Evolutionary conservation across 139 green algal genomes (phyloP).

Genomic region (Chlamydomonas incerta): DNA sequence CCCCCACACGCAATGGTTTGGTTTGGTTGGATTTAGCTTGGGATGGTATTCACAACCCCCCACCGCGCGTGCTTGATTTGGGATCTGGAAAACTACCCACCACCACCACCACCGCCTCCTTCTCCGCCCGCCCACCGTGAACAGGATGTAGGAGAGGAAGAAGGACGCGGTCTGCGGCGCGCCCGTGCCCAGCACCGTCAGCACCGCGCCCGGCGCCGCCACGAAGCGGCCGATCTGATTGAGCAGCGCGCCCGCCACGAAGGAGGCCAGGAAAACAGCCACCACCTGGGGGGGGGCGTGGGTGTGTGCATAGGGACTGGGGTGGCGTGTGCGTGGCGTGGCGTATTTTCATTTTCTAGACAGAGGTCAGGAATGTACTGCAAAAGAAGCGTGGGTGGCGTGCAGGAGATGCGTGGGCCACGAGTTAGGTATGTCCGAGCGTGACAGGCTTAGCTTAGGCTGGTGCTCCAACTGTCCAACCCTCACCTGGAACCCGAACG

Average conservation of each 20-base stretch:
- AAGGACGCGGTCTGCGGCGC: constrained; percentile 80
- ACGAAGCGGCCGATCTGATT: constrained; percentile 64
- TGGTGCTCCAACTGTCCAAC: no score
- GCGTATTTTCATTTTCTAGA: no score
- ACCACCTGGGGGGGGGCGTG: constrained; percentile 69
- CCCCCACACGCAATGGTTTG: no score
- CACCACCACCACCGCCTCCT: no score
- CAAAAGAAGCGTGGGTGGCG: not conserved
- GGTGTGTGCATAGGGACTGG: not conserved
- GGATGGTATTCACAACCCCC: no score
- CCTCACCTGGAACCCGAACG: constrained; percentile 45
- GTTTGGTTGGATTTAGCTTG: no score
- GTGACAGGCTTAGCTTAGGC: no score
- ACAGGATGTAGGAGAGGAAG: constrained; percentile 80
- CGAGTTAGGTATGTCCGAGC: no score
- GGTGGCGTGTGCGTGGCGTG: not conserved
- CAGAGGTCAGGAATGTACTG: not conserved
- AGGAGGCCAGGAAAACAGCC: constrained; percentile 76
- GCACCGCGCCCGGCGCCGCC: constrained; percentile 53
- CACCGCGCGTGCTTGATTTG: no score
- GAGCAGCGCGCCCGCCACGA: constrained; percentile 71
- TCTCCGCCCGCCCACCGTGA: constrained; percentile 59
- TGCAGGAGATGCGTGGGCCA: no score
- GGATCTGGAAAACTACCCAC: no score
- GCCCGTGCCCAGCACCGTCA: constrained; percentile 70